Evolutionary conservation across 768 basidiomycete species (phyloP).

Genomic region (Crepidotus variabilis): DNA sequence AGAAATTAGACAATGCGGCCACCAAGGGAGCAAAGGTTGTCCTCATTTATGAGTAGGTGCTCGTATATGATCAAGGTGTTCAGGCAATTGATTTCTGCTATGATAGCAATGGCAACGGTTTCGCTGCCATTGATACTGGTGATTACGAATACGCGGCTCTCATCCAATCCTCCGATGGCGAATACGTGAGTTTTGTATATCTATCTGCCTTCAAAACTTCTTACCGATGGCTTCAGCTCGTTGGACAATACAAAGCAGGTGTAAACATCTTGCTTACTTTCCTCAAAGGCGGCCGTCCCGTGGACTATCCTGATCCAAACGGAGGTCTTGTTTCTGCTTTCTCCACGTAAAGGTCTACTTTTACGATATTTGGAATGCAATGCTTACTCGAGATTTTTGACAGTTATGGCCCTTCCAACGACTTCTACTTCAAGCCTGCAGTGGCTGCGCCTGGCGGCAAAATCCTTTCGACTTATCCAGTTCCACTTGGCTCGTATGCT

Average conservation of each 20-base stretch:
- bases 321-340: slow-evolving; percentile 58
- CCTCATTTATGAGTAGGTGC: slow-evolving; percentile 50
- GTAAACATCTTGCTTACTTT: slow-evolving; percentile 38
- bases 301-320: slow-evolving; percentile 36
- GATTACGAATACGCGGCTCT: slow-evolving; percentile 38
- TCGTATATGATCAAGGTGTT: not conserved
- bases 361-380: not conserved
- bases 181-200: slow-evolving; percentile 35
- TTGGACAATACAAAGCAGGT: slow-evolving; percentile 41
- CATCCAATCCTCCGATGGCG: slow-evolving; percentile 51
- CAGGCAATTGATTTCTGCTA: not conserved
- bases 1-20: slow-evolving; percentile 48
- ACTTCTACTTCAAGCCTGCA: slow-evolving; percentile 50
- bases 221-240: slow-evolving; percentile 32
- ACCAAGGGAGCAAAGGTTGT: slow-evolving; percentile 45
- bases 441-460: slow-evolving; percentile 46
- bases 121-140: slow-evolving; percentile 35
- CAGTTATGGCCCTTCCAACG: slow-evolving; percentile 57
- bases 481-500: slow-evolving; percentile 27
- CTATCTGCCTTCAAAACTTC: not conserved
- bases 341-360: slow-evolving; percentile 24
- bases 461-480: slow-evolving; percentile 41
- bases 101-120: slow-evolving; percentile 45
- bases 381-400: not conserved
- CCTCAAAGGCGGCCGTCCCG: slow-evolving; percentile 40